phyloP scores from a whole-genome alignment of 2,329 filamentous ascomycete genomes.

The Botrytis squamosa region DNA sequence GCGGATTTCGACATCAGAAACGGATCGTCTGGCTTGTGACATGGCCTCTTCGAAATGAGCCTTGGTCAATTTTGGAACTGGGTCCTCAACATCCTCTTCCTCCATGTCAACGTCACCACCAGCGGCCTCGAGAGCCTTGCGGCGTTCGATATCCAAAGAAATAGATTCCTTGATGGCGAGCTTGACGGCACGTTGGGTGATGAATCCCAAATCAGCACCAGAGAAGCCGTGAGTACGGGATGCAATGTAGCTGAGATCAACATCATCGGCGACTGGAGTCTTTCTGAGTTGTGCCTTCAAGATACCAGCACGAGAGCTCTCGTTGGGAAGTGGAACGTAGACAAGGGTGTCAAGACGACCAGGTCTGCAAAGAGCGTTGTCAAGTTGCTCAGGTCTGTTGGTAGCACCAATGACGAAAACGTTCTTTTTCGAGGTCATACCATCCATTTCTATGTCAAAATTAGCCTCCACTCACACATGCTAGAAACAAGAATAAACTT shows the following conservation, averaged over 20 bases:
- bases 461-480: conserved; percentile 44
- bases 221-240: conserved; percentile 98
- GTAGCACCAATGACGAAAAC: conserved; percentile 99
- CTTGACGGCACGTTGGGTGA: conserved; percentile 98
- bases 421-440: conserved; percentile 99
- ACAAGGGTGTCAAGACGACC: conserved; percentile 98
- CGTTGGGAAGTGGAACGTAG: conserved; percentile 95
- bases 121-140: conserved; percentile 83
- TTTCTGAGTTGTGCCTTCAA: conserved; percentile 96
- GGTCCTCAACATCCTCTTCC: conserved; percentile 80
- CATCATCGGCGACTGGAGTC: conserved; percentile 84
- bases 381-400: conserved; percentile 97
- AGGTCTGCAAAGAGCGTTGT: conserved; percentile 95
- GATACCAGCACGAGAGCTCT: conserved; percentile 83
- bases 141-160: conserved; percentile 79
- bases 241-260: conserved; percentile 89
- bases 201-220: conserved; percentile 98
- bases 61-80: conserved; percentile 92
- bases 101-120: conserved; percentile 81
- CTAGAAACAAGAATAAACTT: conserved; percentile 42
- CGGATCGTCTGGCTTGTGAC: conserved; percentile 88
- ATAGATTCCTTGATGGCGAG: conserved; percentile 99
- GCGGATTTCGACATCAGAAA: conserved; percentile 95
- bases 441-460: conserved; percentile 78
- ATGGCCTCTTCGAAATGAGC: conserved; percentile 99